Base-by-base conservation (phyloP, 768 basidiomycete species). In the Cystofilobasidium bisporidii region DNA sequence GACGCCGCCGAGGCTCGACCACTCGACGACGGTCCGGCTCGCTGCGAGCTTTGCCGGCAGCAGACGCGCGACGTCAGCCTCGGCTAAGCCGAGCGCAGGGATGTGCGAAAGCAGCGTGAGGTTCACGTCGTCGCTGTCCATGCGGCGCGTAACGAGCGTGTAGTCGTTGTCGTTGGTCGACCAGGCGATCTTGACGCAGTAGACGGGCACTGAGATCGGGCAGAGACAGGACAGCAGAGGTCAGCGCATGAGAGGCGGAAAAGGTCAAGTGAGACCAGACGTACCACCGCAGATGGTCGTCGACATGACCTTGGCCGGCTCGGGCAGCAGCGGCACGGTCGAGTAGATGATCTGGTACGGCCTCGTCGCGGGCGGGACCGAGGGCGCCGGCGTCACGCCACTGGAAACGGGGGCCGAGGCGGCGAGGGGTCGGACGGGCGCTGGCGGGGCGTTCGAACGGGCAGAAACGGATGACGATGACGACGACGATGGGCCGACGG, bases 41-140 rank as follows among this genome's bases (percentile, higher is more conserved):
- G 2, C 28, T 4, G 14, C 18, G 14, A 61, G 36, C 15, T 32
- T 33, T 17, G 40, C 59, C 36, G 48, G 50, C 22, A 61, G 30
- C 15, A 20, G 45, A 20, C 11, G 26, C 12, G 61, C 57, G 43
- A 67, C 20, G 32, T 61, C 43, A 12, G 32, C 28, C 15, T 50
- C 50, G 59, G 12, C 30, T 32, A 53, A 36, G 47, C 26, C n/a
- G 17, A 67, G 30, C 6, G 48, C 60, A 5, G 32, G 32, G 2
- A 53, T 47, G 28, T 56, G 53, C 15, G 30, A 2, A 18, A 53
- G 45, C 33, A 48, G 53, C 24, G 59, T 40, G 15, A 61, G 33
- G 65, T 67, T 67, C 59, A 58, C 24, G 48, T 53, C 45, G 8
- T 60, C 59, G 24, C 32, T 47, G 40, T 67, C 65, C 30, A 61